phyloP scores from a whole-genome alignment of 495 filamentous ascomycete species.

The Aspergillus nidulans region DNA sequence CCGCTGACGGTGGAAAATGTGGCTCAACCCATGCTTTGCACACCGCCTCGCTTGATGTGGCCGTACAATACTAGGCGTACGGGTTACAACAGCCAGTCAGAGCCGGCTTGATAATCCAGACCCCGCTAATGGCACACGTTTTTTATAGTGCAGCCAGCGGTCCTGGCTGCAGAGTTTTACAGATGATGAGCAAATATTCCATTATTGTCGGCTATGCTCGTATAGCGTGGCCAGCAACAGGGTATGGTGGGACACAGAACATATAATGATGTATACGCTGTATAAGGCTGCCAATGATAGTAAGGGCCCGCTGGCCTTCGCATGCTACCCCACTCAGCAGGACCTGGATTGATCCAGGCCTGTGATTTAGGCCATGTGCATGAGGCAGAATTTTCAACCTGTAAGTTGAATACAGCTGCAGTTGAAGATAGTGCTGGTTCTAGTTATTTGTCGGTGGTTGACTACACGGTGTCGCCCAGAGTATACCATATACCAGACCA shows the following conservation, averaged over 20 bases:
- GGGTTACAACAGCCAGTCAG: conserved; percentile 25
- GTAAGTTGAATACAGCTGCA: not conserved
- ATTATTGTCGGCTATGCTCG: not conserved
- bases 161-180: not conserved
- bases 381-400: conserved; percentile 6
- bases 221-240: not conserved
- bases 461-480: too few relatives aligned
- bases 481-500: not conserved
- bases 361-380: conserved; percentile 13
- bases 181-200: not conserved
- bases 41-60: conserved; percentile 6
- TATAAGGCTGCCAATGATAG: conserved; percentile 1
- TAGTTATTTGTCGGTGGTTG: not conserved
- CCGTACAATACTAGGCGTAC: too few relatives aligned
- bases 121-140: not conserved
- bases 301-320: not conserved
- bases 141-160: not conserved
- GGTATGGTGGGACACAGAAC: not conserved
- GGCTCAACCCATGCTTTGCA: conserved; percentile 3
- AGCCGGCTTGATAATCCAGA: conserved; percentile 14
- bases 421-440: not conserved
- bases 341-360: conserved; percentile 6
- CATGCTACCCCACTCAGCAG: conserved; percentile 1
- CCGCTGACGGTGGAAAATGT: conserved; percentile 7
- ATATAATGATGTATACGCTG: not conserved